Evolutionary conservation across 345 rosid genomes (phyloP), one percentile per base, ranked within the genome.

Genomic region (Salix suchowensis): DNA sequence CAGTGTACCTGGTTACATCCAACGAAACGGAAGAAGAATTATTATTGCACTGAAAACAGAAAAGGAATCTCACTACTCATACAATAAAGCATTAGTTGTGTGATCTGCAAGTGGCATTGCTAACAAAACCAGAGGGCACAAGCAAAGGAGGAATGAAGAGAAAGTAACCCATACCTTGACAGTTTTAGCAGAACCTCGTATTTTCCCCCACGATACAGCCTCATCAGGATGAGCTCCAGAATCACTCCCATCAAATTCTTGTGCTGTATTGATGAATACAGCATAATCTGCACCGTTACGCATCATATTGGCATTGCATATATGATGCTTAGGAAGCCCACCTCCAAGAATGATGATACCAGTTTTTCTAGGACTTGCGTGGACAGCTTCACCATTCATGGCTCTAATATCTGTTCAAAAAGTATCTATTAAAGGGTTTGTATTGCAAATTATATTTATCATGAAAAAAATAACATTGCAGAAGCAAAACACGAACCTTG

Each of bases 271-370:
- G 79, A 96, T 91, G 74, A 89, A 96, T 26, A 93, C 92, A 70
- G 98, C 94, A 83, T 89, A 91, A 83, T 91, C 97, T 1, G 97
- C 91, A 78, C 98, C 98, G 77, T 91, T 93, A 55, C 95, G 91
- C 98, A 93, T 91, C 98, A 96, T 92, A 80, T 91, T 96, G 74
- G 99, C 99, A 77, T 96, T 93, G 85, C 97, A 93, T 67, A 96
- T 92, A 79, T 96, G 99, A 84, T 96, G 99, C 86, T 96, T 96
- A 1, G 97, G 97, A 71, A 94, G 73, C 6, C 98, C 98, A 2
- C 99, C 98, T 80, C 97, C 99, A 54, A 96, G 91, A 77, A 96
- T 86, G 76, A 96, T 88, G 88, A 92, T 87, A 65, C 99, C 99
- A 13, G 94, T 87, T 78, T 94, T 94, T 78, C 92, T 88, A 26